phyloP scores from a whole-genome alignment of 129 eudicot species.

The Pulicaria dysenterica region DNA sequence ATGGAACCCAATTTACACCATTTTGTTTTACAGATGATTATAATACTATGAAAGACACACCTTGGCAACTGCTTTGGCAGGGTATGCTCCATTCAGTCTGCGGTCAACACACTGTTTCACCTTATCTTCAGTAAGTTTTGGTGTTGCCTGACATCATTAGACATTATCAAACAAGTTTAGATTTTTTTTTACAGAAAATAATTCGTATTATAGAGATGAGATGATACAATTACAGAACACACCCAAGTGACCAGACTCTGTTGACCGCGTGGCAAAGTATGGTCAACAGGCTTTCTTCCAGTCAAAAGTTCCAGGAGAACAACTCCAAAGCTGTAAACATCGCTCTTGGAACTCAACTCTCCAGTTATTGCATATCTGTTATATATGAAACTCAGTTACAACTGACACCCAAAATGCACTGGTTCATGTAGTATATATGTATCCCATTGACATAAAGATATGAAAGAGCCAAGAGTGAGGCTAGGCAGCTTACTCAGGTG shows the following conservation, averaged over 20 bases:
- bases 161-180: too few relatives aligned
- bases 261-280: slow-evolving; percentile 79
- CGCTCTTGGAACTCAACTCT: too few relatives aligned
- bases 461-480: not conserved
- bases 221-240: not conserved
- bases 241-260: slow-evolving; percentile 87
- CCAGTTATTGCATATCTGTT: slow-evolving; percentile 77
- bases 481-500: slow-evolving; percentile 72
- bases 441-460: not conserved
- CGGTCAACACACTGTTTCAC: slow-evolving; percentile 73
- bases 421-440: too few relatives aligned
- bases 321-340: slow-evolving; percentile 69
- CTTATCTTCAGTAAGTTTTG: slow-evolving; percentile 82
- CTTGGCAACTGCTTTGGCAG: slow-evolving; percentile 76
- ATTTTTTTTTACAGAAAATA: too few relatives aligned
- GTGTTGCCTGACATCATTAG: slow-evolving; percentile 63
- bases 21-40: not conserved
- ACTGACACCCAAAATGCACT: too few relatives aligned
- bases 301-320: slow-evolving; percentile 73
- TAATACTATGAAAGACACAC: too few relatives aligned
- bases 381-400: slow-evolving; percentile 16
- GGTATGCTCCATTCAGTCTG: slow-evolving; percentile 61
- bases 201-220: too few relatives aligned
- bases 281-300: slow-evolving; percentile 74
- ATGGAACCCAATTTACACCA: too few relatives aligned